phyloP scores from a whole-genome alignment of 73 alveolate genomes.

The Uronychia setigera region DNA sequence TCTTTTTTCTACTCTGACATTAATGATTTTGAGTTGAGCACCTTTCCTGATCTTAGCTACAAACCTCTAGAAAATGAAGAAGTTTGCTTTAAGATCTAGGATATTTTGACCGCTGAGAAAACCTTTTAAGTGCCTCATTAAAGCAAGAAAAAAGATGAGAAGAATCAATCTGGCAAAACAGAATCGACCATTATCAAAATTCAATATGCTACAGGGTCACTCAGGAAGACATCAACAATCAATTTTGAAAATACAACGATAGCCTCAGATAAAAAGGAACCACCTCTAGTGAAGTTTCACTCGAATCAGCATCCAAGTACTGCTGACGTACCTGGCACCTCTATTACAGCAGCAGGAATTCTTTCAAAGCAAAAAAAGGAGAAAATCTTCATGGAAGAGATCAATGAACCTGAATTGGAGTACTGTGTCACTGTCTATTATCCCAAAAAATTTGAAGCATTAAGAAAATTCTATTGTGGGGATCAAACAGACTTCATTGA shows the following conservation, averaged over 20 bases:
- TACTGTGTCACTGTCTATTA: slow-evolving; percentile 41
- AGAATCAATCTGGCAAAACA: background rate
- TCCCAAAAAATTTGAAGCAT: slow-evolving; percentile 58
- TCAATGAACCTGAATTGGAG: slow-evolving; percentile 7
- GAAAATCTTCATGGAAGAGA: slow-evolving; percentile 1
- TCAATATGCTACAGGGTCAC: background rate
- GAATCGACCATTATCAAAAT: background rate
- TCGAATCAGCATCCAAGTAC: background rate
- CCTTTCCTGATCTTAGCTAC: background rate
- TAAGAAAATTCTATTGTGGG: slow-evolving; percentile 44
- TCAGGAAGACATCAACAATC: background rate
- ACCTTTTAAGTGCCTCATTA: background rate
- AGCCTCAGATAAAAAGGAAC: background rate
- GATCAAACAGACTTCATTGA: slow-evolving; percentile 38
- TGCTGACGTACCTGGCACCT: background rate
- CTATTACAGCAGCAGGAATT: background rate
- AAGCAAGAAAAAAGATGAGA: too few species aligned
- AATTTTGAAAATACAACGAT: background rate
- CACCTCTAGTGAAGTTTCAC: background rate
- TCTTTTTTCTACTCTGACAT: background rate
- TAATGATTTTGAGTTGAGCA: background rate
- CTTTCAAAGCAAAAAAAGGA: background rate
- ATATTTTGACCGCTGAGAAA: background rate
- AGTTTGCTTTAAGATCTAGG: background rate
- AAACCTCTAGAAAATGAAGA: background rate